Percentiles rank a stretch among this genome's conserved stretches.
phyloP scores from a whole-genome alignment of 2,329 filamentous ascomycete genomes.

The Cadophora luteo-olivacea region DNA sequence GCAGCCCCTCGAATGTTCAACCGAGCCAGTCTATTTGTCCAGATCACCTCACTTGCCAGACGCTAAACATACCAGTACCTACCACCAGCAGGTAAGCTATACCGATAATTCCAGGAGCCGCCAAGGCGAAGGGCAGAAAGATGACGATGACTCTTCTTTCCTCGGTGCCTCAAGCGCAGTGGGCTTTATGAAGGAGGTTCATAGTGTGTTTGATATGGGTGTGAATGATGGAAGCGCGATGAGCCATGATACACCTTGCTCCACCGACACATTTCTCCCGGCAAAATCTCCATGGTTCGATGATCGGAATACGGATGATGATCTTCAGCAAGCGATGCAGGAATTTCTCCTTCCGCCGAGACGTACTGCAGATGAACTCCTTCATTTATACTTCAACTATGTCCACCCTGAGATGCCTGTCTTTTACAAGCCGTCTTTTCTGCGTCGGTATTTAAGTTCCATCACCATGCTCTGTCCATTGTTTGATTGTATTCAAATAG shows the following conservation, averaged over 20 bases:
- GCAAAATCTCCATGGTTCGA: not conserved
- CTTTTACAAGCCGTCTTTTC: not conserved
- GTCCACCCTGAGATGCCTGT: constrained; percentile 4
- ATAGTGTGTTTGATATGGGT: not conserved
- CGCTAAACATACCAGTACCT: not conserved
- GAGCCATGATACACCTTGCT: not conserved
- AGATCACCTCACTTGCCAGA: not conserved
- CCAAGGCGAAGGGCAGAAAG: not conserved
- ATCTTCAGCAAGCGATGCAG: not conserved
- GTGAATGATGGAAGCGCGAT: not conserved
- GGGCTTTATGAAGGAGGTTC: not conserved
- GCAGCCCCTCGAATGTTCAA: no score
- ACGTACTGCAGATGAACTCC: constrained; percentile 6
- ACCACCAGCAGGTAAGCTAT: not conserved
- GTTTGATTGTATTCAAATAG: not conserved
- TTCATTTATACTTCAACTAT: not conserved
- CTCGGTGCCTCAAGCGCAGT: not conserved
- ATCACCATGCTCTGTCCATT: not conserved
- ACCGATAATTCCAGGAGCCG: not conserved
- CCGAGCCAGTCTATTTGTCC: not conserved
- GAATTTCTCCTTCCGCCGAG: not conserved
- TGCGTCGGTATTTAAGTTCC: not conserved
- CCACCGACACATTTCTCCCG: not conserved
- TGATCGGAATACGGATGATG: not conserved
- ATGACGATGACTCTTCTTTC: not conserved